Percentiles rank a stretch among this genome's conserved stretches.
phyloP scores from a whole-genome alignment of 129 eudicot genomes.

The Arctium minus region DNA sequence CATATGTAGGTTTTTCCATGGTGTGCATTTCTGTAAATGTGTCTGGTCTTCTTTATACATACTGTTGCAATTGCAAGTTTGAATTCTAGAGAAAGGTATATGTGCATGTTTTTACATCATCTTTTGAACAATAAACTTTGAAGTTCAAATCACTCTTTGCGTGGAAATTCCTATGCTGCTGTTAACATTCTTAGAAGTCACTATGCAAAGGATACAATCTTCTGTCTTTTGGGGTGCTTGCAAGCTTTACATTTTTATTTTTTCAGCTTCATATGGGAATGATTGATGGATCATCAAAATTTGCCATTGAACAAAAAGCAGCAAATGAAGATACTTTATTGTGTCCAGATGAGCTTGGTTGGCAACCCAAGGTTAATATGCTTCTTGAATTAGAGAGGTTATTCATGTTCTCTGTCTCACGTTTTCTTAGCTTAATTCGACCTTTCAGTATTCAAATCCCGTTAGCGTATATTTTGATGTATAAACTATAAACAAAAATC shows the following conservation, averaged over 20 bases:
- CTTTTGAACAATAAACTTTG: neutral
- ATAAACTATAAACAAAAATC: too few relatives aligned
- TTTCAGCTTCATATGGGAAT: conserved; percentile 68
- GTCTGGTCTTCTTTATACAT: too few relatives aligned
- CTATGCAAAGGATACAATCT: neutral
- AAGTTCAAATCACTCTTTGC: neutral
- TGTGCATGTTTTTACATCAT: too few relatives aligned
- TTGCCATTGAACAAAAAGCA: conserved; percentile 65
- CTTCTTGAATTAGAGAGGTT: conserved; percentile 50
- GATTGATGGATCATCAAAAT: conserved; percentile 46
- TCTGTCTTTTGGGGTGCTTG: neutral
- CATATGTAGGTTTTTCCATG: neutral
- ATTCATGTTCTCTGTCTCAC: neutral
- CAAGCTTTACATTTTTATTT: neutral
- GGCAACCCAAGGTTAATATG: conserved; percentile 50
- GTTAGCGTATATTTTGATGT: neutral
- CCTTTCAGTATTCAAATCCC: too few relatives aligned
- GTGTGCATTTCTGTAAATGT: neutral
- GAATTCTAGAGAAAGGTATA: neutral
- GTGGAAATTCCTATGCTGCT: neutral
- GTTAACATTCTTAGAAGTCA: neutral
- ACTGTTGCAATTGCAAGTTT: neutral
- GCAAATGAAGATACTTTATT: conserved; percentile 66
- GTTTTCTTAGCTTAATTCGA: neutral
- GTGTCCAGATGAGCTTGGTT: conserved; percentile 73